phyloP scores from a whole-genome alignment of 345 rosid species.

The Iberis pinnata region DNA sequence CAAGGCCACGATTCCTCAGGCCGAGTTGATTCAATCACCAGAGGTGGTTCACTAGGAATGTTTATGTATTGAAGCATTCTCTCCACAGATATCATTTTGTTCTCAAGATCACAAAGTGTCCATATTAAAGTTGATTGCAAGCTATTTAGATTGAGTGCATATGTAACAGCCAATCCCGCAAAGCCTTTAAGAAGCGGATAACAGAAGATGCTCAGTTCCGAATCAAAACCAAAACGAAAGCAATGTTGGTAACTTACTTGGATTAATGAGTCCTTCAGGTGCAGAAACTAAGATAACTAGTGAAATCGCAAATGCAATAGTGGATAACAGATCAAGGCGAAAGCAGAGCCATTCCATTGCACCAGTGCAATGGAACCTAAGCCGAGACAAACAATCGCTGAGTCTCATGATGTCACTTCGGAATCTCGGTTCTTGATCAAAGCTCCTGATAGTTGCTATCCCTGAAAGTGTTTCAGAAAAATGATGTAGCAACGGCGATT shows the following conservation, averaged over 20 bases:
- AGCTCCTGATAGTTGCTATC: constrained; percentile 57
- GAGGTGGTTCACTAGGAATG: constrained; percentile 60
- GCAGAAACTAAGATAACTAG: constrained; percentile 53
- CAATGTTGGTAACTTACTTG: constrained; percentile 35
- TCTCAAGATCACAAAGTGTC: constrained; percentile 43
- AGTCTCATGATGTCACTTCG: constrained; percentile 44
- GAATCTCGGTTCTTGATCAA: constrained; percentile 63
- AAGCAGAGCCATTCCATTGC: constrained; percentile 78
- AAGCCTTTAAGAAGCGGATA: constrained; percentile 29
- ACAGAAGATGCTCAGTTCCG: background rate
- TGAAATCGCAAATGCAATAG: constrained; percentile 46
- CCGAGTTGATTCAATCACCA: constrained; percentile 42
- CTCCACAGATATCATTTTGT: constrained; percentile 55
- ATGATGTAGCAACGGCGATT: constrained; percentile 67
- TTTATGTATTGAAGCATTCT: constrained; percentile 52
- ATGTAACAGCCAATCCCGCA: constrained; percentile 52
- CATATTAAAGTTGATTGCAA: constrained; percentile 42
- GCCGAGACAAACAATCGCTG: constrained; percentile 47
- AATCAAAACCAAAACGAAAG: background rate
- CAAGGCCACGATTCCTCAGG: constrained; percentile 55
- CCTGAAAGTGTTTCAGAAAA: constrained; percentile 74
- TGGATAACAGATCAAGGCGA: constrained; percentile 56
- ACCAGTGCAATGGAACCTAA: constrained; percentile 38
- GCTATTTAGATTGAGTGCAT: constrained; percentile 45
- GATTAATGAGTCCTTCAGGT: constrained; percentile 48